Base-by-base conservation (phyloP, 2,329 filamentous ascomycete genomes). In the Eurotiales sp. region DNA sequence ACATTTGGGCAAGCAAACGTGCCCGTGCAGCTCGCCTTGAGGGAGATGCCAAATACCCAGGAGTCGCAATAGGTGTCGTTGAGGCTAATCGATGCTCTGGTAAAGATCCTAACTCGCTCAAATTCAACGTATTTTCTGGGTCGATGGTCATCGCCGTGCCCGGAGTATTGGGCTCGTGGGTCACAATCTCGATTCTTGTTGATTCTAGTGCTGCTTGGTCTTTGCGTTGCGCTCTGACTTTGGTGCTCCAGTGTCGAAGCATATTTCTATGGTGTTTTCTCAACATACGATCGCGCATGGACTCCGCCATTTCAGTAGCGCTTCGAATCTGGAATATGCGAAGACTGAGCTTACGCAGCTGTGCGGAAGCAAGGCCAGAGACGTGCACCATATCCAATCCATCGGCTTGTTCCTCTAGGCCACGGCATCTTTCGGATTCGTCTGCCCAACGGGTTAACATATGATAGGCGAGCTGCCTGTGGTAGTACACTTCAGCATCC, bases 301-400 rank as follows among this genome's bases (percentile, higher is more conserved):
- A 77, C 30, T 77, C 68, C 0, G 80, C 79, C 36, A 73, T 80
- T 51, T 82, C 75, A 8, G 71, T 64, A 21, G 73, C 73, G 46
- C 75, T 74, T 21, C 72, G 70, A 4, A 80, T 66, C 36, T 81
- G 79, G 65, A 84, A 84, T 2, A 79, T 67, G 7, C 75, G 75
- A 65, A 82, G 78, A 48, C 78, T 80, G n/a, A 84, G 66, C 58
- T 76, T 80, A 60, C 78, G 80, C 51, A 84, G 66, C 21, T 71
- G 72, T 12, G 66, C 67, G 10, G 71, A 70, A 12, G 79, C 75
- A 3, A 74, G 65, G 21, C 72, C 66, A 11, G 78, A 72, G 4
- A 75, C 65, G 37, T 73, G 75, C 52, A 77, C 69, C 22, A 74
- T 72, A 46, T 72, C 62, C 30, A 80, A 69, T 1, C 68, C 63